Evolutionary conservation across 1,284 basidiomycete species (phyloP), one percentile per base, ranked within the genome.

Genomic region (Cryptococcus sp.): DNA sequence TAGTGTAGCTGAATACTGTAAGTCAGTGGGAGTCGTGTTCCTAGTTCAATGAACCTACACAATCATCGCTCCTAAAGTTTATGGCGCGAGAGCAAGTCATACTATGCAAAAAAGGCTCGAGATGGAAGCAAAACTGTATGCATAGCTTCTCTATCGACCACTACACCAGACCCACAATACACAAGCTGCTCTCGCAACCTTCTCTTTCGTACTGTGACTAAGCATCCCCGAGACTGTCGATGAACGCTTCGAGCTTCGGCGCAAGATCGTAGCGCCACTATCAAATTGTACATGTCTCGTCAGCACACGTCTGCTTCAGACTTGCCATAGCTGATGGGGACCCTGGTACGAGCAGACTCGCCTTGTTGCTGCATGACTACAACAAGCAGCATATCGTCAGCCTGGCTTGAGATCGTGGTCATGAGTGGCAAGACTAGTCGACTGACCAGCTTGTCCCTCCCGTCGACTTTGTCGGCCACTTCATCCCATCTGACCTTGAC

Each of bases 331-430:
- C 2, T 15, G 42, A n/a, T n/a, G 16, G 22, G 5, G 8, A 45
- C 8, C 13, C 5, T 51, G 19, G 20, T 17, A 15, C 3, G 38
- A 46, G 40, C 8, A 4, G 23, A n/a, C 52, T 27, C 25, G 66
- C 66, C 56, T 67, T 69, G 57, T 69, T 66, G 23, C 49, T 46
- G 50, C 67, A 69, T 4, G 65, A 64, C 67, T 68, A 45, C 10
- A 8, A 19, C 3, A 7, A n/a, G 54, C 5, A 23, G 27, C 4
- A 16, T 54, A 47, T 47, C 50, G 53, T 62, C 50, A 59, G 52
- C 46, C 47, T 19, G 8, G 16, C 11, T n/a, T 17, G 22, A 47
- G 16, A 31, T 19, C 27, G 22, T 50, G 19, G 1, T 15, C 42
- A 15, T 16, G 15, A 20, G 31, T 47, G 15, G 15, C 20, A 41